phyloP scores from a whole-genome alignment of 768 basidiomycete genomes.

The Mycena sanguinolenta region DNA sequence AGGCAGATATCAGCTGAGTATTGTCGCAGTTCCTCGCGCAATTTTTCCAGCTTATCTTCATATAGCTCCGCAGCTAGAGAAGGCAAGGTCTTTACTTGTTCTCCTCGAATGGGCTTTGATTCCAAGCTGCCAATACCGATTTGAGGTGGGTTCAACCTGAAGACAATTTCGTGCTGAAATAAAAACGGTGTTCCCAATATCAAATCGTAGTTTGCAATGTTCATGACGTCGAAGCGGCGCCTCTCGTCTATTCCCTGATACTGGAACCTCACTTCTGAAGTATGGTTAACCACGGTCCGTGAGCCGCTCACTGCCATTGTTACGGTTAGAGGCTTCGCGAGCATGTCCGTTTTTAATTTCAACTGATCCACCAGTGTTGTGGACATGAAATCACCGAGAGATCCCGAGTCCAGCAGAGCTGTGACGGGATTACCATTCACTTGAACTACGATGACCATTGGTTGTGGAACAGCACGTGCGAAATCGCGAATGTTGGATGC shows the following conservation, averaged over 20 bases:
- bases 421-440: no score
- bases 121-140: slow-evolving; percentile 12
- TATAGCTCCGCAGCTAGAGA: slow-evolving; percentile 5
- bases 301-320: no score
- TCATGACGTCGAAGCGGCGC: slow-evolving; percentile 45
- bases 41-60: slow-evolving; percentile 15
- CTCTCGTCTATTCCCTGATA: slow-evolving; percentile 43
- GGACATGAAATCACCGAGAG: no score
- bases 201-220: slow-evolving; percentile 48
- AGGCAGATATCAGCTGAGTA: slow-evolving; percentile 35
- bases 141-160: slow-evolving; percentile 36
- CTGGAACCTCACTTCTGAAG: slow-evolving; percentile 34
- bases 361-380: no score
- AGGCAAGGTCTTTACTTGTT: slow-evolving; percentile 16
- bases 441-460: no score
- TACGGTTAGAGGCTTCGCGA: no score
- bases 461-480: no score
- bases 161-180: slow-evolving; percentile 36
- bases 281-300: no score
- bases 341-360: no score
- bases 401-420: no score
- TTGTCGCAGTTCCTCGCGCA: slow-evolving; percentile 18
- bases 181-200: slow-evolving; percentile 50
- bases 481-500: no score
- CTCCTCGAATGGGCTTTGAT: slow-evolving; percentile 25